A percentile compares a stretch with the other conserved stretches of the same genome.
Conservation (phyloP, 1,284 basidiomycete genomes). For the Papiliotrema laurentii region DNA sequence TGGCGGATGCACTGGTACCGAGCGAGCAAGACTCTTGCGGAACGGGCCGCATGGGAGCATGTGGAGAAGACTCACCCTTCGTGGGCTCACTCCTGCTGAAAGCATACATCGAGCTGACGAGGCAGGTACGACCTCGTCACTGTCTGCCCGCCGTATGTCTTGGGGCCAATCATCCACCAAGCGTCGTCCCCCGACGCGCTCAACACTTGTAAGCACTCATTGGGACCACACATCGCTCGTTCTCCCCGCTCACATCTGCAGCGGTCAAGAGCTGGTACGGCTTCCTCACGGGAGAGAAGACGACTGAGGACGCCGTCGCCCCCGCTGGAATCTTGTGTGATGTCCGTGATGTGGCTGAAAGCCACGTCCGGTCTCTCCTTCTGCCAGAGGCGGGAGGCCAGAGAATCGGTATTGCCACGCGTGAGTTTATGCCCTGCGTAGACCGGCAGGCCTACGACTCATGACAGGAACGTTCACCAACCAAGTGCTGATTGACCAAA, state of each 20-base stretch:
- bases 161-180: constrained; percentile 25
- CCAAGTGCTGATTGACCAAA: constrained; percentile 18
- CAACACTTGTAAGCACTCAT: constrained; percentile 22
- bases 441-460: too few species aligned
- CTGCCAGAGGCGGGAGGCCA: constrained; percentile 18
- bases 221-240: too few species aligned
- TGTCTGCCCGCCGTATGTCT: constrained; percentile 26
- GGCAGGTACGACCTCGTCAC: constrained; percentile 19
- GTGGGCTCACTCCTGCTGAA: constrained; percentile 1
- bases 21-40: constrained; percentile 44
- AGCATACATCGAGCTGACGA: constrained; percentile 1
- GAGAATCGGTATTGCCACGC: constrained; percentile 19
- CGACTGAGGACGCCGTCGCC: constrained; percentile 18
- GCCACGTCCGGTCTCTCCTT: constrained; percentile 16
- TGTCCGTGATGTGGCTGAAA: constrained; percentile 22
- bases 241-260: constrained; percentile 1
- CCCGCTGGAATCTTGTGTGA: constrained; percentile 24
- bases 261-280: constrained; percentile 23
- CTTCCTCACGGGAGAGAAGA: constrained; percentile 21
- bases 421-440: constrained; percentile 6
- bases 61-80: constrained; percentile 29
- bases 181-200: constrained; percentile 12
- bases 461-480: constrained; percentile 18
- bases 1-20: constrained; percentile 32
- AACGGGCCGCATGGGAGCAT: constrained; percentile 41